Evolutionary conservation across 352 stramenopile genomes (phyloP).

Genomic region (Pilasporangium apinafurcum): DNA sequence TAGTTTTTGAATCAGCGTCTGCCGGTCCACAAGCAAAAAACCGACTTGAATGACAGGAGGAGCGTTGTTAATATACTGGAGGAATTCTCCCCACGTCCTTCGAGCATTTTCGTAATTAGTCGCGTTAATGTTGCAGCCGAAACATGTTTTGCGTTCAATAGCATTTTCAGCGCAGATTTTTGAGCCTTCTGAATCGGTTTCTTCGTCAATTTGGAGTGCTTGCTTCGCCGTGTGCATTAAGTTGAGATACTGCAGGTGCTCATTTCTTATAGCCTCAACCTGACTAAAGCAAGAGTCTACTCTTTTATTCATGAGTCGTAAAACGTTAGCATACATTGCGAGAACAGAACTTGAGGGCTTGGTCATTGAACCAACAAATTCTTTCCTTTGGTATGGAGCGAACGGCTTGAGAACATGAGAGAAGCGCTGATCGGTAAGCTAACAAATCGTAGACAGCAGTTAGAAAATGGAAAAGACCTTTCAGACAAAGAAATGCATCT

Average conservation of each 20-base stretch:
- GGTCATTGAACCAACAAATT: slow-evolving; percentile 15
- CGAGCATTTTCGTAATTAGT: slow-evolving; percentile 32
- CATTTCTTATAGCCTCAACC: slow-evolving; percentile 16
- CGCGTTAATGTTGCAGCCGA: slow-evolving; percentile 6
- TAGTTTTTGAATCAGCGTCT: slow-evolving; percentile 24
- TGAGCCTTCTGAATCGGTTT: slow-evolving; percentile 10
- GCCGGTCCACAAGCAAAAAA: slow-evolving; percentile 48
- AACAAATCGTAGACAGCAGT: not conserved
- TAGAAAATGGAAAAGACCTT: not conserved
- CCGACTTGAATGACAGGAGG: slow-evolving; percentile 37
- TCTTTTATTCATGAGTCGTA: slow-evolving; percentile 16
- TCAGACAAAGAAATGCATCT: not conserved
- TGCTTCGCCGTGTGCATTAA: slow-evolving; percentile 1
- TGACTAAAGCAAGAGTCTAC: slow-evolving; percentile 24
- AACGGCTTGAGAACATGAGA: slow-evolving; percentile 29
- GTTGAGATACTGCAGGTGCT: slow-evolving; percentile 25
- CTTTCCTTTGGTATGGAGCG: slow-evolving; percentile 11
- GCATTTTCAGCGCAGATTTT: not conserved
- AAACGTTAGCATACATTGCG: slow-evolving; percentile 6
- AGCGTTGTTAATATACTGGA: slow-evolving; percentile 22
- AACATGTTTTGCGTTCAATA: slow-evolving; percentile 2
- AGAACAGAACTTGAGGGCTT: slow-evolving; percentile 22
- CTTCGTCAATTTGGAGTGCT: slow-evolving; percentile 3
- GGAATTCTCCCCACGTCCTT: slow-evolving; percentile 26
- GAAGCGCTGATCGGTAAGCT: slow-evolving; percentile 22